A percentile compares a stretch with the other conserved stretches of the same genome.
These are phyloP conservation scores for Parafenestella ontariensis DNA, from an alignment of 2,329 filamentous ascomycete species.

Conservation along the genomic window DNA sequence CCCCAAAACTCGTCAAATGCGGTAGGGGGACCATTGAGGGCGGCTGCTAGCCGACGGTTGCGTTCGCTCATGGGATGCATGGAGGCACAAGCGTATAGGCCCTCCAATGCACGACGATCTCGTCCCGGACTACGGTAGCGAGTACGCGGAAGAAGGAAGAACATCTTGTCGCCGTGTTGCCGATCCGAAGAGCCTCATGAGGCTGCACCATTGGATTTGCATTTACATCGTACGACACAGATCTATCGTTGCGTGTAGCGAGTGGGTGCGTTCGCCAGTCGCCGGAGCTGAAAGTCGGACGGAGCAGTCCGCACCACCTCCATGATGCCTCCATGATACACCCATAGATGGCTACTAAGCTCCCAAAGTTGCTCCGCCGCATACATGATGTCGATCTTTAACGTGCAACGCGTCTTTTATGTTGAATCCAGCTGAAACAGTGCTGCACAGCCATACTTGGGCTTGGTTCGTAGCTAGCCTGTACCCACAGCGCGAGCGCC, in stretches of 20 bases:
- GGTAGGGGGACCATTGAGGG: conserved; percentile 19
- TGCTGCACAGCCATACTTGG: conserved; percentile 18
- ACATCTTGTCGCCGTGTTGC: conserved; percentile 19
- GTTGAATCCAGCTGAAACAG: conserved; percentile 17
- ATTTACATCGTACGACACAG: not conserved
- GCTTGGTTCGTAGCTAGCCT: conserved; percentile 6
- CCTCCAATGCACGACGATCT: conserved; percentile 16
- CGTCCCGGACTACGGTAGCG: conserved; percentile 17
- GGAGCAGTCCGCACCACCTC: conserved; percentile 17
- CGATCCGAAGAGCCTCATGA: conserved; percentile 28
- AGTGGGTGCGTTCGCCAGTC: not conserved
- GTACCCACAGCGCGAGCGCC: conserved; percentile 9
- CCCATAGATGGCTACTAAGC: not conserved
- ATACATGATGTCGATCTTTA: conserved; percentile 23
- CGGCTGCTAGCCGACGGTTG: conserved; percentile 20
- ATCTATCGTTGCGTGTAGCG: not conserved
- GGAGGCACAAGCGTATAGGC: not conserved
- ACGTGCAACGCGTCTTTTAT: conserved; percentile 17
- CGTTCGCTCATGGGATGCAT: conserved; percentile 7
- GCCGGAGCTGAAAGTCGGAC: not conserved
- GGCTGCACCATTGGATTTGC: conserved; percentile 17
- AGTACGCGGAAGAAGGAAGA: conserved; percentile 12
- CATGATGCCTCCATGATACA: not conserved
- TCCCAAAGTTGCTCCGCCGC: conserved; percentile 13
- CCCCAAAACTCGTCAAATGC: conserved; percentile 13